These are phyloP conservation scores for Picochlorum sp. DNA, from an alignment of 139 green algal genomes.

Conservation along the genomic window DNA sequence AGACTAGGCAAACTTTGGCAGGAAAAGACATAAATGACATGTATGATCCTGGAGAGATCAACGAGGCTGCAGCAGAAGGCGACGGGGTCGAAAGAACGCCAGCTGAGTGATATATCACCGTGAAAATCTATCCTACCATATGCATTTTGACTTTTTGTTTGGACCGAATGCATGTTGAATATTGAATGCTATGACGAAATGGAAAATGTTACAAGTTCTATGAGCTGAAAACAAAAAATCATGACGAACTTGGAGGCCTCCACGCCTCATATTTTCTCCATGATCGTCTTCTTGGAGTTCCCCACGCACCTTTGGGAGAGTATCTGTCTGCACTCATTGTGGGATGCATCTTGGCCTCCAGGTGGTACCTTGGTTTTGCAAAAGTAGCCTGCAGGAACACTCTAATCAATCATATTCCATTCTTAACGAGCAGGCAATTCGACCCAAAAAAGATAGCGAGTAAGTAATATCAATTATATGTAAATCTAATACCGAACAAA, in stretches of 20 bases:
- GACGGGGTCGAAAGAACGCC: slow-evolving; percentile 10
- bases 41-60: slow-evolving; percentile 12
- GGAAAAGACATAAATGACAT: slow-evolving; percentile 33
- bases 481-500: too few species aligned
- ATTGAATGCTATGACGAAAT: not conserved
- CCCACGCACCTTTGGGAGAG: not conserved
- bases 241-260: not conserved
- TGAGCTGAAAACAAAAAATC: not conserved
- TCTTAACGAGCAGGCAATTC: too few species aligned
- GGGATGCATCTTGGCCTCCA: not conserved
- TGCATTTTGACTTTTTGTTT: too few species aligned
- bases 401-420: too few species aligned
- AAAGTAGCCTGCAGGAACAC: not conserved
- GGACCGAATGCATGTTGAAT: too few species aligned
- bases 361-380: not conserved
- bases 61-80: slow-evolving; percentile 18
- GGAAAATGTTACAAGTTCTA: not conserved
- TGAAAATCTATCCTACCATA: too few species aligned
- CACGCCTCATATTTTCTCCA: not conserved
- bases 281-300: not conserved
- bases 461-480: too few species aligned
- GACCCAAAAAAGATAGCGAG: too few species aligned
- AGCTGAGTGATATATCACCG: too few species aligned
- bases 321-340: not conserved
- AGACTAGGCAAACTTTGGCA: slow-evolving; percentile 22